These are phyloP conservation scores for Obba rivulosa DNA, from an alignment of 768 basidiomycete genomes.

Conservation along the genomic window DNA sequence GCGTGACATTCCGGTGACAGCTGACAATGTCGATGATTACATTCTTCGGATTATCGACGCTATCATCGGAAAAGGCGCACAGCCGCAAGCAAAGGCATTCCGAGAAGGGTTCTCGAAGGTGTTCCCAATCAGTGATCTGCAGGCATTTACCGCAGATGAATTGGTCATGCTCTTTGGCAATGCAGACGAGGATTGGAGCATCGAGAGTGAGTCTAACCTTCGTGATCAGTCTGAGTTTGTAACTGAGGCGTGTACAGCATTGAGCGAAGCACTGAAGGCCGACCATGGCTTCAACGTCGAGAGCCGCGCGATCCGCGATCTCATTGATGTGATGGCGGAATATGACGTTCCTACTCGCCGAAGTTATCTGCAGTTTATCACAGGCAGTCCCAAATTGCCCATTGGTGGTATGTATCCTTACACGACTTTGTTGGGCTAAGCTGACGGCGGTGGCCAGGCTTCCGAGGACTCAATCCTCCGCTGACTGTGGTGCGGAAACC, in stretches of 20 bases:
- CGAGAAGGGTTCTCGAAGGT: conserved; percentile 93
- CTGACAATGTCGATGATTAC: conserved; percentile 87
- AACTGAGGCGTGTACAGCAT: conserved; percentile 41
- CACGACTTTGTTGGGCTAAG: neutral
- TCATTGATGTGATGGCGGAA: conserved; percentile 81
- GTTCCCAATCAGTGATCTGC: conserved; percentile 87
- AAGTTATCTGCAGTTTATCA: conserved; percentile 93
- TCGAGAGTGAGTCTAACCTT: conserved; percentile 61
- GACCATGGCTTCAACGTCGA: conserved; percentile 98
- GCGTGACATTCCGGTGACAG: conserved; percentile 72
- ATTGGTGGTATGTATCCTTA: conserved; percentile 70
- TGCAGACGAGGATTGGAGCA: conserved; percentile 95
- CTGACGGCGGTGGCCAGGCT: conserved; percentile 44
- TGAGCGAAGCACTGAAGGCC: conserved; percentile 88
- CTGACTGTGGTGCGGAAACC: conserved; percentile 97
- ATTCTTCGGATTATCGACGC: conserved; percentile 82
- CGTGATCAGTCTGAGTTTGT: neutral
- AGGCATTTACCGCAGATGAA: conserved; percentile 91
- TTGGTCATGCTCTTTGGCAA: conserved; percentile 95
- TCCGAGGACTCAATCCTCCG: conserved; percentile 90
- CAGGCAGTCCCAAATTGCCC: conserved; percentile 93
- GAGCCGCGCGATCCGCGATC: conserved; percentile 82
- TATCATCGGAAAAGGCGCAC: conserved; percentile 77
- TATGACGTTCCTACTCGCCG: conserved; percentile 73
- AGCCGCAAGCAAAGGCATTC: conserved; percentile 84